Evolutionary conservation across 371 early-diverging fungal species (phyloP).

Genomic region (Chytridiales sp.): DNA sequence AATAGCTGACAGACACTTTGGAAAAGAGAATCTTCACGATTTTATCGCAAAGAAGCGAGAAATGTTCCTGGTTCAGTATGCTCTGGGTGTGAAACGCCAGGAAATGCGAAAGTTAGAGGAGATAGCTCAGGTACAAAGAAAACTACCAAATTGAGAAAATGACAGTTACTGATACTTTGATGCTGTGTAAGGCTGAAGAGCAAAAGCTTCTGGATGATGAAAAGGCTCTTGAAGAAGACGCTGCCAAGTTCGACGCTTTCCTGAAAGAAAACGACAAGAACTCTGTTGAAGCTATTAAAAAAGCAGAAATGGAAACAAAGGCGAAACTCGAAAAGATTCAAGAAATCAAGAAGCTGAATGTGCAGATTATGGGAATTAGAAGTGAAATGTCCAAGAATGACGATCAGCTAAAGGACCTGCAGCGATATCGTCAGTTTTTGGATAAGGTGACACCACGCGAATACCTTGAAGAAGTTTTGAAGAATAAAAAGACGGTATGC

Average conservation of each 20-base stretch:
- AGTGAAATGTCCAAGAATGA: conserved; percentile 57
- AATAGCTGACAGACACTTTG: conserved; percentile 47
- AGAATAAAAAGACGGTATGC: conserved; percentile 6
- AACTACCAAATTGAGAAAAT: neutral
- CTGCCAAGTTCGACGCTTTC: conserved; percentile 56
- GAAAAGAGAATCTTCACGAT: conserved; percentile 50
- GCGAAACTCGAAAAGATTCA: conserved; percentile 54
- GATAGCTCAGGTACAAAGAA: conserved; percentile 41
- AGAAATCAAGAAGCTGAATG: conserved; percentile 54
- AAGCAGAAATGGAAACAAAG: conserved; percentile 55
- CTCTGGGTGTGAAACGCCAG: conserved; percentile 54
- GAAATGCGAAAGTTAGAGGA: conserved; percentile 56
- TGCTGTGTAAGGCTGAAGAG: conserved; percentile 42
- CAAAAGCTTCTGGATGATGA: conserved; percentile 56
- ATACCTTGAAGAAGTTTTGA: conserved; percentile 34
- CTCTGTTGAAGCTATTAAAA: conserved; percentile 56
- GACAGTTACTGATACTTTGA: no score
- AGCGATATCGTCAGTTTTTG: conserved; percentile 51
- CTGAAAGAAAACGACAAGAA: conserved; percentile 58
- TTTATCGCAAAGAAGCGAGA: conserved; percentile 56
- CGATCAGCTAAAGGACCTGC: conserved; percentile 53
- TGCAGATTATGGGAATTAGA: conserved; percentile 50
- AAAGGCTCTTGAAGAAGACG: conserved; percentile 56
- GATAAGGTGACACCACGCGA: conserved; percentile 50
- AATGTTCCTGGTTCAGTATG: conserved; percentile 56